Evolutionary conservation across 169 alveolate species (phyloP).

Genomic region (Plasmodium gonderi): DNA sequence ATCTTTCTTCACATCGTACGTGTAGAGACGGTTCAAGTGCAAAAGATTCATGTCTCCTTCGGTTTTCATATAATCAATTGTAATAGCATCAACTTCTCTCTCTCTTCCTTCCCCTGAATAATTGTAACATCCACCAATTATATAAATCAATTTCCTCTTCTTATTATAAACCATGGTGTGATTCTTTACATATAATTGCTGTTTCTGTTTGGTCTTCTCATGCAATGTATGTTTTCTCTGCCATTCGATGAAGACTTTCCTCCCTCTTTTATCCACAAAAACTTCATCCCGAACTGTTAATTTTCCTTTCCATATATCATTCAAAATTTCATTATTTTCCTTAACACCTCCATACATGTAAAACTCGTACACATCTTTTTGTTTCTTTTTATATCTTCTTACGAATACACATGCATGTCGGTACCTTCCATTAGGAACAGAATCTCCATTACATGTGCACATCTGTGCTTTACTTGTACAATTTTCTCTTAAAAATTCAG

Average conservation of each 20-base stretch:
- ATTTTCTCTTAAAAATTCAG: neutral
- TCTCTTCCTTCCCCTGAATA: neutral
- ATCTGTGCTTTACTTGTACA: no score
- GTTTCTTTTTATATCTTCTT: constrained; percentile 19
- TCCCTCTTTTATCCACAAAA: neutral
- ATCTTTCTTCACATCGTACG: constrained; percentile 36
- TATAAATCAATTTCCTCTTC: constrained; percentile 12
- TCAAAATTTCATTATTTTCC: neutral
- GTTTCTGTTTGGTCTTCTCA: neutral
- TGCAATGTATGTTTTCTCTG: neutral
- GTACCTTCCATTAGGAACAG: constrained; percentile 8
- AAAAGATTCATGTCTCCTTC: no score
- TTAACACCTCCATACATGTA: constrained; percentile 55
- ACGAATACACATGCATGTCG: constrained; percentile 51
- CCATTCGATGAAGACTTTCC: constrained; percentile 8
- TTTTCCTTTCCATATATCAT: constrained; percentile 60
- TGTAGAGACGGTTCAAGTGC: neutral
- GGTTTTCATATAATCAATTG: neutral
- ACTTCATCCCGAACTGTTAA: constrained; percentile 11
- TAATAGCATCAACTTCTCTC: neutral
- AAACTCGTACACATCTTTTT: constrained; percentile 17
- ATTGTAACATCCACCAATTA: constrained; percentile 49
- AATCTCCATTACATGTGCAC: neutral
- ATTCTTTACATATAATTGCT: constrained; percentile 3
- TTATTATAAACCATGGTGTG: constrained; percentile 40